Base-by-base conservation (phyloP, 2,329 filamentous ascomycete genomes). In the Dactylonectria macrodidyma region DNA sequence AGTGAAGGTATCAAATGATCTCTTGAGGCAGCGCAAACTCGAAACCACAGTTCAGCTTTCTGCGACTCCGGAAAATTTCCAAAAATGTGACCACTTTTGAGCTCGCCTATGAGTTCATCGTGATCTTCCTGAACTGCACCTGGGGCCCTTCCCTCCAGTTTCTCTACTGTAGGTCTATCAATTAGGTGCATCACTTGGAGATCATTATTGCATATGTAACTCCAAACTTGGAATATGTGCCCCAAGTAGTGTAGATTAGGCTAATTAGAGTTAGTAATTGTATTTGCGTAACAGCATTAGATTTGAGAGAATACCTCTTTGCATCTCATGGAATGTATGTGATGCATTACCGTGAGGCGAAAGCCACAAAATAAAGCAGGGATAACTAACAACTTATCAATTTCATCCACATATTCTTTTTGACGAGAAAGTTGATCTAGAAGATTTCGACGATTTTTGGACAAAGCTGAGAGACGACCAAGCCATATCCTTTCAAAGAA, bases 1-100 rank as follows among this genome's bases (percentile, higher is more conserved):
- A 83, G 75, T 38, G 76, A 82, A 7, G 77, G 79, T 58, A 82
- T 76, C 4, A 82, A 66, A 41, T 58, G 59, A n/a, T 78, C 60
- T 3, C 69, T 62, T 36, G 61, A 65, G 24, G 66, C 67, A 16
- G 60, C 71, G 55, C 67, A 69, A 46, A 81, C 38, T 52, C 70
- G 67, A 33, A 63, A 60, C 75, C 65, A 83, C 26, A 82, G 81
- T 19, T 52, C 61, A 24, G 72, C 61, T 64, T 78, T 71, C 60
- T 81, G 75, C 19, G 65, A 56, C 9, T 69, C 34, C 60, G 51
- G 76, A 61, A 82, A 82, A 48, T 72, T 60, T 41, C 71, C 68
- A 48, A 83, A 81, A 12, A 81, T 77, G 61, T 78, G 55, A 34
- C 78, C 76, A 52, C 72, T 76, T 33, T 69, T 66, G 26, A 83